Base-by-base conservation (phyloP, 2,329 filamentous ascomycete species). In the Xylariaceae sp. region DNA sequence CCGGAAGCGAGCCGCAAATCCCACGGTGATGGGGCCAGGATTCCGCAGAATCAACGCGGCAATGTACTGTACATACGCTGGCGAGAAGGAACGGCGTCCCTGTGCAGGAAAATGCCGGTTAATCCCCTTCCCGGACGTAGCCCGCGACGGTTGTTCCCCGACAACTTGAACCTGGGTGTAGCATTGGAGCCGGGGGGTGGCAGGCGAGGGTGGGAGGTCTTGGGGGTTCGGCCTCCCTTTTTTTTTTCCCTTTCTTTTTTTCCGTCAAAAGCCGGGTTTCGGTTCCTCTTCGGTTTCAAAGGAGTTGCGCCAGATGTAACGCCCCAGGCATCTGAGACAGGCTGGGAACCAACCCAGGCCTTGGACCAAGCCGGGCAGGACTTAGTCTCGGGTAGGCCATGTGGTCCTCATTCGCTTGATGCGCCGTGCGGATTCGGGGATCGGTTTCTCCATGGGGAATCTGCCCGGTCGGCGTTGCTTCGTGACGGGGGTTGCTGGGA, bases 241-340 rank as follows among this genome's bases (percentile, higher is more conserved):
- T 19, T n/a, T 5, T n/a, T n/a, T n/a, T n/a, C n/a, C n/a, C n/a
- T n/a, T n/a, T n/a, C n/a, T n/a, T n/a, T n/a, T n/a, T n/a, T n/a
- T n/a, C n/a, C n/a, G n/a, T n/a, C n/a, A n/a, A 22, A 41, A 7
- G n/a, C 39, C 18, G 39, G 39, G 13, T 16, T 41, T 41, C 18
- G 39, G 44, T 52, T 52, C 15, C 43, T 42, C 21, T 47, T 52
- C 32, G 19, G 49, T 58, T 58, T 55, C 56, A 26, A 56, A 46
- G 47, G 51, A 21, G n/a, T n/a, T 40, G 53, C 53, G 53, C 56
- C 53, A 49, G 55, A 58, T 58, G 56, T 49, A 49, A 58, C 56
- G 53, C 45, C 52, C 45, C 52, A 51, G 30, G n/a, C 48, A 55
- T 55, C 51, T 54, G 47, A 55, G 54, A 53, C 50, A 49, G 26